Conservation (phyloP, 345 rosid genomes). For the Aegle marmelos region DNA sequence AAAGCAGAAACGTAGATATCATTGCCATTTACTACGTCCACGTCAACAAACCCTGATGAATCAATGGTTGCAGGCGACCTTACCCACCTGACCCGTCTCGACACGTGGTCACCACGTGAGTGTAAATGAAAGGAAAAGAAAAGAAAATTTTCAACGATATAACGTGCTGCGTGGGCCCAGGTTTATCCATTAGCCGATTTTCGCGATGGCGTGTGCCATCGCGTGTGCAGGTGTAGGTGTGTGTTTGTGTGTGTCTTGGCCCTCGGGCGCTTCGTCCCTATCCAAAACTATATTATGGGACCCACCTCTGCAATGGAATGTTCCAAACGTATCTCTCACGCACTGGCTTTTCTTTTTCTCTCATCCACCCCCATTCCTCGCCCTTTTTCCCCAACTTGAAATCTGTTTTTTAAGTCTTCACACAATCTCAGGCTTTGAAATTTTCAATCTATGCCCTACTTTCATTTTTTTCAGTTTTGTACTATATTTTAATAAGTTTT, state of each 20-base stretch:
- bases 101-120: conserved; percentile 26
- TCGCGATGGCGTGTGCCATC: conserved; percentile 14
- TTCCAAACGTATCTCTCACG: conserved; percentile 18
- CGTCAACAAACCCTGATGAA: background rate
- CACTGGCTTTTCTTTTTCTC: background rate
- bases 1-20: background rate
- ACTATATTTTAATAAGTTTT: no score
- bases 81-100: background rate
- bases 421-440: no score
- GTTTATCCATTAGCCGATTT: conserved; percentile 30
- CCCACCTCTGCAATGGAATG: conserved; percentile 10
- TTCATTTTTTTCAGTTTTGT: no score
- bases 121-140: background rate
- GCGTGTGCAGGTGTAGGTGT: background rate
- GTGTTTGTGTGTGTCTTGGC: background rate
- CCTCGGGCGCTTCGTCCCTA: conserved; percentile 2
- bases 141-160: background rate
- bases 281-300: conserved; percentile 3
- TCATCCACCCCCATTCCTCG: no score
- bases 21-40: background rate
- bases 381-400: no score
- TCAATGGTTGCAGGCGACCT: background rate
- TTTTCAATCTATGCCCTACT: no score
- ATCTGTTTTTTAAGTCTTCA: no score
- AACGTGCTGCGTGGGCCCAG: conserved; percentile 9